These are phyloP conservation scores for Diaporthe humulicola DNA, from an alignment of 2,329 filamentous ascomycete species.

Conservation along the genomic window DNA sequence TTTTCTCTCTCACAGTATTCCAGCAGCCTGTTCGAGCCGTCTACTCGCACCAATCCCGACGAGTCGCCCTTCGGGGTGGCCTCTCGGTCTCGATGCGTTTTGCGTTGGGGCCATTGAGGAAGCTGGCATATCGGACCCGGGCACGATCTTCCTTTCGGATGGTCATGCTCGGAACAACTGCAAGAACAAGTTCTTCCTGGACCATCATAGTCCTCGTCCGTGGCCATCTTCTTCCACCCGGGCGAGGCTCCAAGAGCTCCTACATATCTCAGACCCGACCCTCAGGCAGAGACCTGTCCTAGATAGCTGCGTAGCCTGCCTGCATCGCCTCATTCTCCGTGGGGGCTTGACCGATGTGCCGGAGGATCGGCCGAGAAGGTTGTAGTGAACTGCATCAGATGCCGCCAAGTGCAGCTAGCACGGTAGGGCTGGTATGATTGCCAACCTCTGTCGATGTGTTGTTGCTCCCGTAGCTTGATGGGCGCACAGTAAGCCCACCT, in stretches of 20 bases:
- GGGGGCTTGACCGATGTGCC: neutral
- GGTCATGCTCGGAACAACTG: constrained; percentile 41
- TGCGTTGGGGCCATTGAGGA: constrained; percentile 47
- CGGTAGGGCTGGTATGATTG: neutral
- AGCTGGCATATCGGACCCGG: constrained; percentile 42
- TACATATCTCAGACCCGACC: constrained; percentile 41
- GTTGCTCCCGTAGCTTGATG: neutral
- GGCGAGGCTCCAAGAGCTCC: constrained; percentile 51
- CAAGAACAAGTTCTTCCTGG: constrained; percentile 46
- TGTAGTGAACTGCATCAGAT: neutral
- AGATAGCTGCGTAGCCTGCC: neutral
- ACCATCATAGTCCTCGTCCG: constrained; percentile 53
- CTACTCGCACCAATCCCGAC: constrained; percentile 38
- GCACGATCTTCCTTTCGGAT: constrained; percentile 17
- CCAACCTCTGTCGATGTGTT: neutral
- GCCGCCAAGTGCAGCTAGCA: neutral
- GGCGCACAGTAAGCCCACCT: constrained; percentile 15
- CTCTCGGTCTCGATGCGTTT: constrained; percentile 48
- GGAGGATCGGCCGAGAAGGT: neutral
- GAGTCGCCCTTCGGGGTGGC: constrained; percentile 46
- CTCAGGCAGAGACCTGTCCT: neutral
- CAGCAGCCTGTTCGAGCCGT: constrained; percentile 39
- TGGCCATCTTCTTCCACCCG: constrained; percentile 44
- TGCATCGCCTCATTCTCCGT: neutral
- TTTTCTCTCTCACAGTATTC: neutral